Conservation (phyloP, 2,329 filamentous ascomycete genomes). For the Talaromyces sp. region DNA sequence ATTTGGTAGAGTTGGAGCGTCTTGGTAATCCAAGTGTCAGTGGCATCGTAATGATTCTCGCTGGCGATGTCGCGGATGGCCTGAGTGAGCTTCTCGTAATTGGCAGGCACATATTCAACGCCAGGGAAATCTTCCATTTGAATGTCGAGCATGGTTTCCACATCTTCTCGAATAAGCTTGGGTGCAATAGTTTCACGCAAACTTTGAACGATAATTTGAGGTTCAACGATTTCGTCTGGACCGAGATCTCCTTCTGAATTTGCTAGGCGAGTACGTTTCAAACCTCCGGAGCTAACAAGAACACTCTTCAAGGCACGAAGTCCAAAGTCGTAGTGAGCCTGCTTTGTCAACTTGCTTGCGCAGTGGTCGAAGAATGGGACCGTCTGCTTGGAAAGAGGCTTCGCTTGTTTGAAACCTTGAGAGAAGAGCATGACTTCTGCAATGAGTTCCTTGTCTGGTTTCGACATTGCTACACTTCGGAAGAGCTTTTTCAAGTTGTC, state of each 20-base stretch:
- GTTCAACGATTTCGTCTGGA: conserved; percentile 73
- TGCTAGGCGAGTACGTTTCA: conserved; percentile 79
- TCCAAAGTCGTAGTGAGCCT: conserved; percentile 98
- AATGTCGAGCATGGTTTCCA: conserved; percentile 78
- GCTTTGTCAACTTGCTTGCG: conserved; percentile 74
- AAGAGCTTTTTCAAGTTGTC: conserved; percentile 99
- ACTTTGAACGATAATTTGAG: conserved; percentile 97
- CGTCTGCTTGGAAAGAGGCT: conserved; percentile 86
- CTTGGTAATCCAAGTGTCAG: conserved; percentile 95
- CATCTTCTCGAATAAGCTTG: conserved; percentile 90
- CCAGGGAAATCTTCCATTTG: conserved; percentile 86
- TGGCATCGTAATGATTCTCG: conserved; percentile 83
- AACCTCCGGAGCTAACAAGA: conserved; percentile 89
- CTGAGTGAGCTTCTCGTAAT: conserved; percentile 70
- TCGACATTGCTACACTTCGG: conserved; percentile 98
- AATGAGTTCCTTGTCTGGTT: conserved; percentile 98
- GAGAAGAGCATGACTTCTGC: conserved; percentile 99
- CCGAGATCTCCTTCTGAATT: conserved; percentile 52
- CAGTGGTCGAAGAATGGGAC: conserved; percentile 98
- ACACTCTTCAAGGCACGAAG: conserved; percentile 97
- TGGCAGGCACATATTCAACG: conserved; percentile 86
- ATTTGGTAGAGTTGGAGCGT: conserved; percentile 96
- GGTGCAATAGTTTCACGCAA: conserved; percentile 97
- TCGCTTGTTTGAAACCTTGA: conserved; percentile 96
- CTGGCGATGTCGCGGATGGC: conserved; percentile 78